These are phyloP conservation scores for Erucastrum elatum DNA, from an alignment of 345 rosid species.

Conservation along the genomic window DNA sequence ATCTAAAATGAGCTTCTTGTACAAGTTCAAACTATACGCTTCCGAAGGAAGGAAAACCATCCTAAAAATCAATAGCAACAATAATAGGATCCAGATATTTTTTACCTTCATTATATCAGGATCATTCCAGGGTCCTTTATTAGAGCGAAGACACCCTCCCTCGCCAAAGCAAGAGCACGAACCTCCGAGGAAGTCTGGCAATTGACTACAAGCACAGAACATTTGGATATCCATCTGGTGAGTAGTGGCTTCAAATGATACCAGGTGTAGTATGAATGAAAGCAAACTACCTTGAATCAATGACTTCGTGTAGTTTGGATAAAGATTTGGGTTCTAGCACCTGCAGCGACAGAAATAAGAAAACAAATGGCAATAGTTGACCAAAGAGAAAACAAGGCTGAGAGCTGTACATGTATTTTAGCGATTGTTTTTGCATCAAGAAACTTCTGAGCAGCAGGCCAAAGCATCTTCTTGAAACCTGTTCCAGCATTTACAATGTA, in stretches of 20 bases:
- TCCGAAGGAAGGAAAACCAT: neutral
- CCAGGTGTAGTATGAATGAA: constrained; percentile 2
- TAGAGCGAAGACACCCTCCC: constrained; percentile 92
- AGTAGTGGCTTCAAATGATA: constrained; percentile 17
- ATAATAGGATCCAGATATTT: neutral
- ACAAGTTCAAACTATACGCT: neutral
- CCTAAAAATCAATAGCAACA: constrained; percentile 1
- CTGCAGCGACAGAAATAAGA: neutral
- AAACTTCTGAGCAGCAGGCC: neutral
- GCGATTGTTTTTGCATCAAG: neutral
- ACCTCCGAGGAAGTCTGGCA: constrained; percentile 96
- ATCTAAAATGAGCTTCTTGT: constrained; percentile 23
- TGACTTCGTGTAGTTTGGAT: neutral
- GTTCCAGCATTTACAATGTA: neutral
- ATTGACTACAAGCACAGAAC: constrained; percentile 59
- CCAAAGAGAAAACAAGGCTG: neutral
- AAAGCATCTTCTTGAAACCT: neutral
- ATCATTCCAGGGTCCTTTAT: constrained; percentile 97
- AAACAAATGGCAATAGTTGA: neutral
- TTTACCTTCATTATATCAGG: constrained; percentile 85
- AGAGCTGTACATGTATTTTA: neutral
- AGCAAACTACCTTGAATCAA: constrained; percentile 14
- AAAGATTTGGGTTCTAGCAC: neutral
- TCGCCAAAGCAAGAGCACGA: constrained; percentile 75
- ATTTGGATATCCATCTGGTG: constrained; percentile 5